These are phyloP conservation scores for Salvia sclarea DNA, from an alignment of 305 asterid species.

Conservation along the genomic window DNA sequence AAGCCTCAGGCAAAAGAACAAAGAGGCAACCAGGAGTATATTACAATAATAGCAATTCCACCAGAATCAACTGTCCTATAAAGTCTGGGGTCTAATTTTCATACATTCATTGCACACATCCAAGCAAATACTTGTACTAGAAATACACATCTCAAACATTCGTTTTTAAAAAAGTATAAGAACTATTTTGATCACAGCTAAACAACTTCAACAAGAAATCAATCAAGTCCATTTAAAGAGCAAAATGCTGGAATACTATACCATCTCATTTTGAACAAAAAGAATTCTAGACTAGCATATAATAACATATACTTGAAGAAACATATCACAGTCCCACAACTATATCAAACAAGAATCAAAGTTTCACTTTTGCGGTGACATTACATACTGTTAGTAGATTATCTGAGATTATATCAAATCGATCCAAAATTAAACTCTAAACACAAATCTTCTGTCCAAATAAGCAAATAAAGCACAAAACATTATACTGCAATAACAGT, in stretches of 20 bases:
- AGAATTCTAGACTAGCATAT: not conserved
- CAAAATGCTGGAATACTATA: not conserved
- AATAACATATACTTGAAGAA: not conserved
- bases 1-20: too few species aligned
- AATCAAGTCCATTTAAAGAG: not conserved
- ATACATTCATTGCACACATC: too few species aligned
- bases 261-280: not conserved
- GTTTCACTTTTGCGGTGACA: too few species aligned
- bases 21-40: too few species aligned
- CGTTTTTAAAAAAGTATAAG: not conserved
- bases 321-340: not conserved
- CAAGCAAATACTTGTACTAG: not conserved
- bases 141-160: not conserved
- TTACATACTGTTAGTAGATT: not conserved
- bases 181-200: not conserved
- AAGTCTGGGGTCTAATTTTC: not conserved
- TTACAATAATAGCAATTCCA: not conserved
- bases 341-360: not conserved
- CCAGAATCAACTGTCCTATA: not conserved
- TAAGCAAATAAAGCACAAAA: not conserved
- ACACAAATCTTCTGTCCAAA: too few species aligned
- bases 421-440: not conserved
- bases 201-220: not conserved
- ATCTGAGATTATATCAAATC: not conserved
- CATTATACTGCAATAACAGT: not conserved